These are phyloP conservation scores for Dryadomyces quercivorus DNA, from an alignment of 2,329 filamentous ascomycete species.

Conservation along the genomic window DNA sequence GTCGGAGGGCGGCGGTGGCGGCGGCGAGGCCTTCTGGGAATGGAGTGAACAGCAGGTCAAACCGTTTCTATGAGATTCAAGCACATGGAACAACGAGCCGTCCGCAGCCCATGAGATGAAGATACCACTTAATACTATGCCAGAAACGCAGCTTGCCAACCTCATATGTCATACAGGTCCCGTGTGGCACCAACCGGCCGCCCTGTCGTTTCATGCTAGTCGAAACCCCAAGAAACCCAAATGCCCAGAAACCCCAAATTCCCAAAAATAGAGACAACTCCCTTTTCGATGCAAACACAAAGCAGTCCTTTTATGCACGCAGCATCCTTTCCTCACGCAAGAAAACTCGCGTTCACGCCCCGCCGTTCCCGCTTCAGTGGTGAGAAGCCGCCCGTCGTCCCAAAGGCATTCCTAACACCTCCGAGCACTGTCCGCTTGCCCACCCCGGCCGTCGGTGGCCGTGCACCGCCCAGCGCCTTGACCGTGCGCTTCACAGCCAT, in stretches of 20 bases:
- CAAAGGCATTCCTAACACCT: constrained; percentile 34
- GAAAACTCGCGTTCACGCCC: constrained; percentile 48
- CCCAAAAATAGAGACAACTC: neutral
- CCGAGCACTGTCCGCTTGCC: constrained; percentile 16
- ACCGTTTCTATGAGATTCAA: neutral
- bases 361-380: constrained; percentile 60
- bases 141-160: neutral
- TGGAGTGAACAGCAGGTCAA: constrained; percentile 10
- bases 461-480: constrained; percentile 10
- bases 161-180: neutral
- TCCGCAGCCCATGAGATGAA: neutral
- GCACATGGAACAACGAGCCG: too few species aligned
- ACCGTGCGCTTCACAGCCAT: constrained; percentile 12
- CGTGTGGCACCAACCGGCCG: neutral
- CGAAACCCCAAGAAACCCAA: neutral
- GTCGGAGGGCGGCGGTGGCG: constrained; percentile 9
- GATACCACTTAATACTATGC: neutral
- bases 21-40: constrained; percentile 4
- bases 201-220: neutral
- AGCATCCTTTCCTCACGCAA: constrained; percentile 20
- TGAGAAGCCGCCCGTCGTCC: constrained; percentile 39
- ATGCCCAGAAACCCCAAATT: neutral
- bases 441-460: constrained; percentile 16
- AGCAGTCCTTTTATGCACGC: neutral
- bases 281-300: neutral